Conservation (phyloP, 306 rosid genomes). For the Prunus padus region DNA sequence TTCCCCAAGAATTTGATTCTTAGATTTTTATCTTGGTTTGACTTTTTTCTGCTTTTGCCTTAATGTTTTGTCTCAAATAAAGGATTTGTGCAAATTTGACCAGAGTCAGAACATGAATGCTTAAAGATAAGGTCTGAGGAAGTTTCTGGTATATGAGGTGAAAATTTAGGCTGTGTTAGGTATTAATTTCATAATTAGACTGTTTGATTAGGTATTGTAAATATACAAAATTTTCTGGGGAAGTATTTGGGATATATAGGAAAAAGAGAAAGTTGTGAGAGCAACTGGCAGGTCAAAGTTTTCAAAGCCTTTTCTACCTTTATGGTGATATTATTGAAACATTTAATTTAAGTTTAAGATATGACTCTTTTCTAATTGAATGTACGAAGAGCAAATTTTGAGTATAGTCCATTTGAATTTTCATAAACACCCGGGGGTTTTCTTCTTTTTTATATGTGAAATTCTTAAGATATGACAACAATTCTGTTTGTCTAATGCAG, state of each 20-base stretch:
- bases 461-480: background rate
- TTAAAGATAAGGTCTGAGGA: background rate
- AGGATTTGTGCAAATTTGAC: background rate
- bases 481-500: slow-evolving; percentile 22
- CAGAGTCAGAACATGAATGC: background rate
- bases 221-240: background rate
- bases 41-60: background rate
- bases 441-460: background rate
- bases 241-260: background rate
- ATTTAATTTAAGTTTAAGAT: background rate
- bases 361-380: background rate
- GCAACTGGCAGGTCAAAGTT: background rate
- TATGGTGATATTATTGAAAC: background rate
- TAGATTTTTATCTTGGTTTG: background rate
- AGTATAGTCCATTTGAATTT: background rate
- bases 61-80: background rate
- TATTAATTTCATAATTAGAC: background rate
- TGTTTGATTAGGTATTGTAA: background rate
- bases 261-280: background rate
- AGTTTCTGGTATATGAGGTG: slow-evolving; percentile 5
- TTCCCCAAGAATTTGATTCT: background rate
- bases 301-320: background rate
- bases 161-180: background rate
- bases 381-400: background rate
- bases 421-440: background rate